A percentile compares a stretch with the other conserved stretches of the same genome.
Conservation (phyloP, 148 eudicot species). For the Rhododendron henanense region DNA sequence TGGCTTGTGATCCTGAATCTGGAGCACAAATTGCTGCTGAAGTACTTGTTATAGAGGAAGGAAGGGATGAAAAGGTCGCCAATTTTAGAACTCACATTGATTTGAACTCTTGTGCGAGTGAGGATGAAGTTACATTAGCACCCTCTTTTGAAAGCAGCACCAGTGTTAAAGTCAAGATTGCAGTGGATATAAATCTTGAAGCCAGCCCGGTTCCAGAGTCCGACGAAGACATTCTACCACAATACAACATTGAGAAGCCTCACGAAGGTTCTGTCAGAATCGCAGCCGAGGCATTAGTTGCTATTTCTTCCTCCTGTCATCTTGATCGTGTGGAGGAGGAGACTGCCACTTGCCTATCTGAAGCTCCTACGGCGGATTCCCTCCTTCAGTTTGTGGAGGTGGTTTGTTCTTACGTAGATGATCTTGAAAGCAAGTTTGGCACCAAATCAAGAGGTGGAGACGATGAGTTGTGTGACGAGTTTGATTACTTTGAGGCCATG, state of each 20-base stretch:
- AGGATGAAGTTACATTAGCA: conserved; percentile 47
- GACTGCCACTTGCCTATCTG: conserved; percentile 1
- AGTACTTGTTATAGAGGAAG: conserved; percentile 30
- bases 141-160: conserved; percentile 33
- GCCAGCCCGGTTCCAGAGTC: conserved; percentile 31
- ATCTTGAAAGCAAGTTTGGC: conserved; percentile 12
- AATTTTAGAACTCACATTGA: conserved; percentile 48
- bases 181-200: conserved; percentile 52
- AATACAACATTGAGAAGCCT: conserved; percentile 10
- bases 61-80: conserved; percentile 18
- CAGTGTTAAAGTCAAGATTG: conserved; percentile 26
- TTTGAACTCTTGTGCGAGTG: conserved; percentile 61
- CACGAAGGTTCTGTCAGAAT: conserved; percentile 35
- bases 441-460: neutral
- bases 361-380: conserved; percentile 33
- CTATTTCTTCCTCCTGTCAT: conserved; percentile 46
- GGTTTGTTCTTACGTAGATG: conserved; percentile 33
- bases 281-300: conserved; percentile 70
- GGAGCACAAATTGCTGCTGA: conserved; percentile 27
- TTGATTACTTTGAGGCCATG: conserved; percentile 73
- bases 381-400: conserved; percentile 58
- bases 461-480: conserved; percentile 18
- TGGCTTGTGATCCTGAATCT: conserved; percentile 42
- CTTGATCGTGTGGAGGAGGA: conserved; percentile 10
- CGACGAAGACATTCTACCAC: conserved; percentile 29